These are phyloP conservation scores for Tolypocladium album DNA, from an alignment of 2,329 filamentous ascomycete genomes.

Conservation along the genomic window DNA sequence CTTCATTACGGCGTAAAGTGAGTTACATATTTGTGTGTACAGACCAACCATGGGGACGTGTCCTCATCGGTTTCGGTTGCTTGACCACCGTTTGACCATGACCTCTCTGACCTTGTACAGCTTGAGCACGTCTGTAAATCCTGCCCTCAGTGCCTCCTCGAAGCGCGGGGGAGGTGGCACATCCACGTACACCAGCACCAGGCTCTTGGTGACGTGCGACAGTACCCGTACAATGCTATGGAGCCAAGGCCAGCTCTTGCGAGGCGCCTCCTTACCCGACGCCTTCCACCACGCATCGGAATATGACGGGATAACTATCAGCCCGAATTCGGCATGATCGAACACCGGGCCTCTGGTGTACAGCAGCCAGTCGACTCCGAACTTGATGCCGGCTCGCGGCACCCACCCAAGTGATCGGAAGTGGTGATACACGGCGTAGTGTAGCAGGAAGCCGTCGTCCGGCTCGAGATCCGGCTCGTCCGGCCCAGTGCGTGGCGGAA, in stretches of 20 bases:
- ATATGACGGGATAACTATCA: slow-evolving; percentile 78
- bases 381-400: slow-evolving; percentile 84
- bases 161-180: slow-evolving; percentile 57
- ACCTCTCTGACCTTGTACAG: slow-evolving; percentile 73
- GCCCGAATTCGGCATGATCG: slow-evolving; percentile 85
- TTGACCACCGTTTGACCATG: slow-evolving; percentile 71
- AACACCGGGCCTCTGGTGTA: slow-evolving; percentile 92
- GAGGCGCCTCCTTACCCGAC: slow-evolving; percentile 36
- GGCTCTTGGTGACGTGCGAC: slow-evolving; percentile 78
- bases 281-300: slow-evolving; percentile 61
- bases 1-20: background rate
- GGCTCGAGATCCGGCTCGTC: slow-evolving; percentile 40
- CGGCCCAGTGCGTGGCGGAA: slow-evolving; percentile 41
- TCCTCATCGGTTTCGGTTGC: slow-evolving; percentile 55
- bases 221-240: slow-evolving; percentile 86
- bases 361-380: slow-evolving; percentile 87
- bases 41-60: background rate
- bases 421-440: slow-evolving; percentile 89
- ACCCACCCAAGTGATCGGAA: slow-evolving; percentile 95
- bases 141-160: slow-evolving; percentile 31
- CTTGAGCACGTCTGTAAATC: slow-evolving; percentile 53
- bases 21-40: background rate
- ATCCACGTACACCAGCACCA: slow-evolving; percentile 86
- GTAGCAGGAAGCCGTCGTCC: slow-evolving; percentile 75
- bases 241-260: slow-evolving; percentile 66